These are phyloP conservation scores for Zopfia rhizophila DNA, from an alignment of 2,329 filamentous ascomycete genomes.

Conservation along the genomic window DNA sequence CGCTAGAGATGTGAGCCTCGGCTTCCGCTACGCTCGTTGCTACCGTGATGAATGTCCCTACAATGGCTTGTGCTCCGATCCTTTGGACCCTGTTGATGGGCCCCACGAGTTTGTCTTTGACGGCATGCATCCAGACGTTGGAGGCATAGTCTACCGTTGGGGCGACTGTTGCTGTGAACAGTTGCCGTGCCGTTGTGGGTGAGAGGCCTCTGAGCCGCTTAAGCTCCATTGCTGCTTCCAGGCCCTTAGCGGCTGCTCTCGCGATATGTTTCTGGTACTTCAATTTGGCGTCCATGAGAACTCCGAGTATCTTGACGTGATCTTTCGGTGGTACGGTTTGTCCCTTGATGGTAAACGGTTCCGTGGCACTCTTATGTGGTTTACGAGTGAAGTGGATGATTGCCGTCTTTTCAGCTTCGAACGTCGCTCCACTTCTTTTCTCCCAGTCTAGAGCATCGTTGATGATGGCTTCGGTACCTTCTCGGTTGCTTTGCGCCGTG, in stretches of 20 bases:
- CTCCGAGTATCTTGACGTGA: constrained; percentile 25
- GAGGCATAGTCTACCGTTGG: constrained; percentile 19
- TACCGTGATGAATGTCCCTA: constrained; percentile 19
- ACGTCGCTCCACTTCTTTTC: constrained; percentile 39
- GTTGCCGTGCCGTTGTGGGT: constrained; percentile 20
- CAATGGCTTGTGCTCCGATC: constrained; percentile 20
- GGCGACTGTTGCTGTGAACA: constrained; percentile 20
- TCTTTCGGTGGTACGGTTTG: constrained; percentile 18
- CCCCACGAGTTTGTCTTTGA: constrained; percentile 14
- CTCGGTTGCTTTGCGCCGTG: constrained; percentile 13
- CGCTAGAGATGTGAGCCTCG: constrained; percentile 22
- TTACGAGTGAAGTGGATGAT: constrained; percentile 46
- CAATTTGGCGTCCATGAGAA: constrained; percentile 22
- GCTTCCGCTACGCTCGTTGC: constrained; percentile 20
- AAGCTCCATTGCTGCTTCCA: constrained; percentile 21
- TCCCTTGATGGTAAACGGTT: constrained; percentile 12
- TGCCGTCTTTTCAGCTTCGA: constrained; percentile 46
- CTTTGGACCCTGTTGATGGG: constrained; percentile 20
- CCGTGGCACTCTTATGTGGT: constrained; percentile 4
- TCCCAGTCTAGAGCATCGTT: constrained; percentile 29
- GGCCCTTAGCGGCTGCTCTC: constrained; percentile 21
- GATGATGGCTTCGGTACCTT: constrained; percentile 20
- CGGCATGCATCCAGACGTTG: constrained; percentile 20
- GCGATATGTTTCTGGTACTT: constrained; percentile 25
- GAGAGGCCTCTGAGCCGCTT: constrained; percentile 22